Evolutionary conservation across 805 yeast species (phyloP).

Genomic region (Candida ovalis): DNA sequence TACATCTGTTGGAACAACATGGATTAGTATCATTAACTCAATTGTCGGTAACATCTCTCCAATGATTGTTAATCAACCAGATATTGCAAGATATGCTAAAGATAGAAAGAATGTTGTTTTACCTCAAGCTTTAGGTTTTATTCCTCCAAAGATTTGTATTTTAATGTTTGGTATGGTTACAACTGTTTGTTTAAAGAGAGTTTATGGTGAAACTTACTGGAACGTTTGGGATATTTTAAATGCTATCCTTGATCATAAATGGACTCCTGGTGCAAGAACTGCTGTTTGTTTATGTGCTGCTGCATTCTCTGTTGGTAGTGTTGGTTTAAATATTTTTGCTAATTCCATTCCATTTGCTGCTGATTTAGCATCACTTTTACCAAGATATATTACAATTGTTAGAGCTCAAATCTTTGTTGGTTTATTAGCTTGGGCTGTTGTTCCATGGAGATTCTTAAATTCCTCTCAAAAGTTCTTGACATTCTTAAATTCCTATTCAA

Average conservation of each 20-base stretch:
- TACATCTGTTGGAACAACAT: slow-evolving; percentile 2
- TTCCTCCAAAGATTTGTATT: slow-evolving; percentile 9
- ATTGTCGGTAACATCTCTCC: slow-evolving; percentile 15
- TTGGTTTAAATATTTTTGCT: slow-evolving; percentile 25
- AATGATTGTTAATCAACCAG: slow-evolving; percentile 12
- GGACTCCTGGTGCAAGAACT: slow-evolving; percentile 23
- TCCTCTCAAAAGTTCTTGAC: slow-evolving; percentile 12
- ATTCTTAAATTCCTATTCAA: slow-evolving; percentile 13
- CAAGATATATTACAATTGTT: slow-evolving; percentile 24
- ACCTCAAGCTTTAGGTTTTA: slow-evolving; percentile 10
- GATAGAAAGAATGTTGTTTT: slow-evolving; percentile 8
- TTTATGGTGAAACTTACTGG: slow-evolving; percentile 21
- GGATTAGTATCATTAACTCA: slow-evolving; percentile 12
- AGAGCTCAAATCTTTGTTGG: slow-evolving; percentile 14
- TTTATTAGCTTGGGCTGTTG: slow-evolving; percentile 8
- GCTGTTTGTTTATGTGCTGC: slow-evolving; percentile 16
- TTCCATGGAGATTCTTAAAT: slow-evolving; percentile 14
- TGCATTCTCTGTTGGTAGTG: slow-evolving; percentile 14
- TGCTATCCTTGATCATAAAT: slow-evolving; percentile 22
- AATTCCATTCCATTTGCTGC: slow-evolving; percentile 20
- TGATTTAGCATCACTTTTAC: slow-evolving; percentile 22
- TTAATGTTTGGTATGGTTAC: slow-evolving; percentile 11
- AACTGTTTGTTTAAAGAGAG: slow-evolving; percentile 7
- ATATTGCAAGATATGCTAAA: slow-evolving; percentile 13
- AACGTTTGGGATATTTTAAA: slow-evolving; percentile 24